Evolutionary conservation across 306 rosid species (phyloP), one percentile per base, ranked within the genome.

Genomic region (Quercus dentata): DNA sequence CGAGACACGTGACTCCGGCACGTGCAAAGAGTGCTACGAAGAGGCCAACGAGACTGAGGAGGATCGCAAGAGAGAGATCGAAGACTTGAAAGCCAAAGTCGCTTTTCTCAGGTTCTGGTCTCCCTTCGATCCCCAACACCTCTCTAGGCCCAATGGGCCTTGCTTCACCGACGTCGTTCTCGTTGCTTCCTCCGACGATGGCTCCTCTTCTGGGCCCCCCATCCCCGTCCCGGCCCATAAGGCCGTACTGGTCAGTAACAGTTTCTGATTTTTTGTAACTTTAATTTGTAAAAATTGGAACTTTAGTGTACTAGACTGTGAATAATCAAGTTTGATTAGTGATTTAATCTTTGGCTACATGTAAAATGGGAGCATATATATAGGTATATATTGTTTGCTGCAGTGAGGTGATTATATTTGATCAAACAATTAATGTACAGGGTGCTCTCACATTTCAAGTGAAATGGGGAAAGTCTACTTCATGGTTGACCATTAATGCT

Each of bases 21-120:
- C 97, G 28, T 91, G 99, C 90, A 89, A 76, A 76, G 92, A 82
- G 83, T 95, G 97, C 83, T 92, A 91, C 83, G 91, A 85, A 41
- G 97, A 92, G 82, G 97, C 94, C 73, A 90, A 91, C 82, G 97
- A 91, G 61, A 89, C 86, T 2, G 85, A 91, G 83, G 92, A 94
- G 27, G 97, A 90, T 79, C 90, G 88, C 76, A 91, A 90, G 84
- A 85, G 84, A 6, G 86, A 95, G 90, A 95, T 95, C 92, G 89
- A 90, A 5, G 92, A 90, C 3, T 85, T 95, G 76, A 90, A 80
- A 68, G 76, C 97, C 27, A 91, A 89, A 75, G 84, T 91, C 56
- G 79, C 91, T 27, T 95, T 92, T 75, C 98, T 95, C 69, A 69
- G 79, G 49, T 77, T 86, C 65, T 71, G 61, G 55, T 82, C 85